Evolutionary conservation across 805 yeast genomes (phyloP), one percentile per base, ranked within the genome.

Genomic region (Candida anglica): DNA sequence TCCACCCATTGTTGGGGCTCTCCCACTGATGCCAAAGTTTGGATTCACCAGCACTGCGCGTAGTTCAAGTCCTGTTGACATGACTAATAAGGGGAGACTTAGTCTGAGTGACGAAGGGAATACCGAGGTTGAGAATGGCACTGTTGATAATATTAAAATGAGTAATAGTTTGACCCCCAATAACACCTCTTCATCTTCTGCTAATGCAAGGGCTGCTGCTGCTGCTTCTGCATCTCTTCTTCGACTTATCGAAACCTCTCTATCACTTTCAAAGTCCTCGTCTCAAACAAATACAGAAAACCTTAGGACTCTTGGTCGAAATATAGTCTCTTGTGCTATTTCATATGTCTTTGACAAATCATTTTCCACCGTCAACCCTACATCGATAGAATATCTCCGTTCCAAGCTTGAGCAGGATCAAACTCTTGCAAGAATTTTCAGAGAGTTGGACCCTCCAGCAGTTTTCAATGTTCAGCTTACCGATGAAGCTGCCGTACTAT

Each of bases 311-410:
- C 53, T 85, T 33, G 95, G 95, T 0, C 65, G 73, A 36, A 58
- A 74, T 5, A 66, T 80, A 3, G 64, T 81, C 2, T 50, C 67
- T 2, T 61, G 84, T 0, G 66, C 85, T 2, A 66, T 80, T 5
- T 67, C 82, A 3, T 75, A 73, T 47, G 73, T 82, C 9, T 61
- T 85, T 33, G 91, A 82, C 45, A 68, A 79, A 42, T 77, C 77
- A 43, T 79, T 81, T 47, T 64, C 63, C 19, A 71, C 70, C 36
- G 59, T 78, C 29, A 69, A 74, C 24, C 66, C 70, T 6, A 71
- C 75, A 5, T 79, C 86, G 1, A 62, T 76, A 30, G 73, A 69
- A 25, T 76, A 77, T 42, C 51, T 77, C 14, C 55, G 69, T 15
- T 56, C 57, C 5, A 65, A 77, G 56, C 39, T 82, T 40, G 58